phyloP scores from a whole-genome alignment of 306 rosid genomes.

The Vicia villosa region DNA sequence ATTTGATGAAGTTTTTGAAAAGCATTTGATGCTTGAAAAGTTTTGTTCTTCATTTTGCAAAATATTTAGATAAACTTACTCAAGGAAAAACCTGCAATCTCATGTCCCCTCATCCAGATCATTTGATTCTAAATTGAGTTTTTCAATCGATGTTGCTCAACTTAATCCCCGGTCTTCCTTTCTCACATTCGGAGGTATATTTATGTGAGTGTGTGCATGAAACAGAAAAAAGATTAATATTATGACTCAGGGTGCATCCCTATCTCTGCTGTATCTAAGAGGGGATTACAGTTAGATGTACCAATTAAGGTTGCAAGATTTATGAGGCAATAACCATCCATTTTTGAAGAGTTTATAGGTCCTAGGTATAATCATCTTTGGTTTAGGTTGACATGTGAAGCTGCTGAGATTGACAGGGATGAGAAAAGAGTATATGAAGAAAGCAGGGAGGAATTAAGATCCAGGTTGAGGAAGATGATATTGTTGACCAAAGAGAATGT shows the following conservation, averaged over 20 bases:
- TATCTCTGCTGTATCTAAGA: constrained; percentile 77
- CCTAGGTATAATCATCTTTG: constrained; percentile 73
- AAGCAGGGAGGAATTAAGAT: constrained; percentile 56
- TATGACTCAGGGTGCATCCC: too few relatives aligned
- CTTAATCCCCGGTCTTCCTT: constrained; percentile 40
- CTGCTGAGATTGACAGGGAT: too few relatives aligned
- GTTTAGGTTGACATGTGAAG: constrained; percentile 86
- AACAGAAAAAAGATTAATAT: constrained; percentile 80
- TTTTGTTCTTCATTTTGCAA: too few relatives aligned
- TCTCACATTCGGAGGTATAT: constrained; percentile 44
- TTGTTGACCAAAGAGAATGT: too few relatives aligned
- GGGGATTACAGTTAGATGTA: constrained; percentile 58
- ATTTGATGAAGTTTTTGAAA: too few relatives aligned
- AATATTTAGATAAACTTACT: constrained; percentile 15
- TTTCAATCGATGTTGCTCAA: constrained; percentile 44
- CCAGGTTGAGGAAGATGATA: too few relatives aligned
- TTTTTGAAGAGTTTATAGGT: constrained; percentile 80
- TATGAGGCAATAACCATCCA: constrained; percentile 78
- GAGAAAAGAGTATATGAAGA: constrained; percentile 68
- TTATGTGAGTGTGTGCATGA: constrained; percentile 88
- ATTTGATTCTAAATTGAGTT: constrained; percentile 48
- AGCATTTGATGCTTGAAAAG: too few relatives aligned
- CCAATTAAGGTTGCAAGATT: constrained; percentile 76
- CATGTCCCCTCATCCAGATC: constrained; percentile 40
- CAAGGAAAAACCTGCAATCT: constrained; percentile 39